phyloP scores from a whole-genome alignment of 495 filamentous ascomycete species.

The Oidiodendron maius region DNA sequence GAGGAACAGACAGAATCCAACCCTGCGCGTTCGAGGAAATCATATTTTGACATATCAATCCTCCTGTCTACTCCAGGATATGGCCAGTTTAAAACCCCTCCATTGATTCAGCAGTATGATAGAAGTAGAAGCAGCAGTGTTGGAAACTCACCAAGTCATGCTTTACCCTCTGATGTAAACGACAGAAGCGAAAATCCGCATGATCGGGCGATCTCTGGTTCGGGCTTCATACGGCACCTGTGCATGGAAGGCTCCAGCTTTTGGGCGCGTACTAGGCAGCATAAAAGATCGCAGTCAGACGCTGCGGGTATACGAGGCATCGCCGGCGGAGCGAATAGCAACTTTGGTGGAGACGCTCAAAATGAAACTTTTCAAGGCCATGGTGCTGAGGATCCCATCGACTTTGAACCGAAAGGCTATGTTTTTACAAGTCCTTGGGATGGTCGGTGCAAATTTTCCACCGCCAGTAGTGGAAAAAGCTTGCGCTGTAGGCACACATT shows the following conservation, averaged over 20 bases:
- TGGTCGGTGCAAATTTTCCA: constrained; percentile 75
- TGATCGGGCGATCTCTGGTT: constrained; percentile 3
- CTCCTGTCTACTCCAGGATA: constrained; percentile 28
- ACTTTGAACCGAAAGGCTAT: constrained; percentile 30
- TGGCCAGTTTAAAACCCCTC: constrained; percentile 10
- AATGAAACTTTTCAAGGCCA: too few species aligned
- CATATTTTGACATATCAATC: constrained; percentile 29
- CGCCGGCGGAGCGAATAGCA: too few species aligned
- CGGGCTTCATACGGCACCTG: constrained; percentile 41
- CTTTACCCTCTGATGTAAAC: background rate
- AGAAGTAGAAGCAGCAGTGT: background rate
- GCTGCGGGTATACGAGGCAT: constrained; percentile 3
- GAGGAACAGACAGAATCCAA: background rate
- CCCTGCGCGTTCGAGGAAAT: constrained; percentile 7
- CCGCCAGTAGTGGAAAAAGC: constrained; percentile 63
- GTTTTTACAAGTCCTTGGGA: constrained; percentile 81
- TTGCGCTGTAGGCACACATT: constrained; percentile 74
- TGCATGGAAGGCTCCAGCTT: constrained; percentile 41
- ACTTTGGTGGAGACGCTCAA: too few species aligned
- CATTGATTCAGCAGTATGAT: background rate
- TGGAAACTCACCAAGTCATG: background rate
- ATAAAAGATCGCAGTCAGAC: constrained; percentile 15
- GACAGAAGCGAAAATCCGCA: background rate
- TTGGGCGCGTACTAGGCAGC: constrained; percentile 32
- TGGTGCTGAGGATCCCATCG: background rate